Percentiles rank a stretch among this genome's conserved stretches.
phyloP scores from a whole-genome alignment of 2,329 filamentous ascomycete genomes.

The Escovopsis sp. region DNA sequence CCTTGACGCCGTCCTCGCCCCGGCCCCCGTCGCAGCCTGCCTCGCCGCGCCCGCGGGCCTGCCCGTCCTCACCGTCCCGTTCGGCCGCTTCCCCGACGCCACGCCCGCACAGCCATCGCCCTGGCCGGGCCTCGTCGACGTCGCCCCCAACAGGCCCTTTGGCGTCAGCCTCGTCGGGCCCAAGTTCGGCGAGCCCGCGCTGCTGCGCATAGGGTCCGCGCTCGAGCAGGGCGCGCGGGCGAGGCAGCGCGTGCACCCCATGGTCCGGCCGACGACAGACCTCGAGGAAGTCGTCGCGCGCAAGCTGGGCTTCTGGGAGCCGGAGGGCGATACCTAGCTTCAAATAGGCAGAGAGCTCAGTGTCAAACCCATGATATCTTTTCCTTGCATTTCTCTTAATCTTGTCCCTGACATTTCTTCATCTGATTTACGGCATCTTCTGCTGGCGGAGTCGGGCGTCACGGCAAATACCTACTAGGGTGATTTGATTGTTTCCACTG shows the following conservation, averaged over 20 bases:
- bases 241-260: constrained; percentile 12
- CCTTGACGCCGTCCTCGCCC: constrained; percentile 48
- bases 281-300: constrained; percentile 11
- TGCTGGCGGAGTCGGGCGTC: too few species aligned
- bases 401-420: too few species aligned
- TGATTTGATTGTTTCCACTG: too few species aligned
- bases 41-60: constrained; percentile 42
- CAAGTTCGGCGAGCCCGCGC: constrained; percentile 42
- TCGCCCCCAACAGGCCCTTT: constrained; percentile 41
- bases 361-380: too few species aligned
- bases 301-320: too few species aligned
- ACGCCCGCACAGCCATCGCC: constrained; percentile 29
- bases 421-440: too few species aligned
- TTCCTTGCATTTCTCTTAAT: too few species aligned
- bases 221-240: constrained; percentile 44
- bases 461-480: too few species aligned
- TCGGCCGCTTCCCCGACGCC: constrained; percentile 41
- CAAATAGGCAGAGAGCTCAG: too few species aligned
- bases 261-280: constrained; percentile 17
- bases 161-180: constrained; percentile 48
- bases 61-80: constrained; percentile 47
- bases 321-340: too few species aligned
- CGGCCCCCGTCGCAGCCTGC: constrained; percentile 31
- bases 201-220: constrained; percentile 53
- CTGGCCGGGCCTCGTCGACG: constrained; percentile 29